A percentile compares a stretch with the other conserved stretches of the same genome.
phyloP scores from a whole-genome alignment of 1,139 yeast genomes.

The Zygoascus sp. region DNA sequence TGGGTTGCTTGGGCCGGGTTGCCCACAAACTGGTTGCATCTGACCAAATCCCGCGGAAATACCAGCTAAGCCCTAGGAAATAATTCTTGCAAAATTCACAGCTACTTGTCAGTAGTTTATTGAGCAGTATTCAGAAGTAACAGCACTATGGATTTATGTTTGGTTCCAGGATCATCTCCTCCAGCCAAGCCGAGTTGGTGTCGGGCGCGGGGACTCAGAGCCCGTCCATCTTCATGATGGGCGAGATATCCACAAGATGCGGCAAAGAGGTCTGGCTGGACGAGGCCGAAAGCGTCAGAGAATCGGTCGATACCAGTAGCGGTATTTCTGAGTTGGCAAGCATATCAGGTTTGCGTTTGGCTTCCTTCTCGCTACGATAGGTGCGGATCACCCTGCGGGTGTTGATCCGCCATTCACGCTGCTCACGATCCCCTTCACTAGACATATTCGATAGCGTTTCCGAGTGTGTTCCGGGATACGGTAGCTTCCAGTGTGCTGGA shows the following conservation, averaged over 20 bases:
- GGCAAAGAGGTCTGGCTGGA: neutral
- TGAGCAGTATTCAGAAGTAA: too few species aligned
- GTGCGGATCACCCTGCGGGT: conserved; percentile 18
- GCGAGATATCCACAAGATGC: neutral
- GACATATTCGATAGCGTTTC: conserved; percentile 15
- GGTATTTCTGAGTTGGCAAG: neutral
- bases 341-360: conserved; percentile 3
- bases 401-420: conserved; percentile 16
- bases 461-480: conserved; percentile 16
- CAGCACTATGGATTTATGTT: too few species aligned
- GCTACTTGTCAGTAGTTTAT: too few species aligned
- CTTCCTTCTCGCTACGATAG: conserved; percentile 21
- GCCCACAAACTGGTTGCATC: too few species aligned
- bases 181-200: too few species aligned
- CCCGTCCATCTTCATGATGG: neutral
- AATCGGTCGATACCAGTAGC: neutral
- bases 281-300: neutral
- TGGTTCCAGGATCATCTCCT: too few species aligned
- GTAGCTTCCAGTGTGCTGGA: conserved; percentile 5
- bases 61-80: too few species aligned
- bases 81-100: too few species aligned
- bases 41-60: too few species aligned
- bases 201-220: neutral
- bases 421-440: conserved; percentile 18
- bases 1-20: too few species aligned